Conservation (phyloP, 1,284 basidiomycete genomes). For the Irpex sp. region DNA sequence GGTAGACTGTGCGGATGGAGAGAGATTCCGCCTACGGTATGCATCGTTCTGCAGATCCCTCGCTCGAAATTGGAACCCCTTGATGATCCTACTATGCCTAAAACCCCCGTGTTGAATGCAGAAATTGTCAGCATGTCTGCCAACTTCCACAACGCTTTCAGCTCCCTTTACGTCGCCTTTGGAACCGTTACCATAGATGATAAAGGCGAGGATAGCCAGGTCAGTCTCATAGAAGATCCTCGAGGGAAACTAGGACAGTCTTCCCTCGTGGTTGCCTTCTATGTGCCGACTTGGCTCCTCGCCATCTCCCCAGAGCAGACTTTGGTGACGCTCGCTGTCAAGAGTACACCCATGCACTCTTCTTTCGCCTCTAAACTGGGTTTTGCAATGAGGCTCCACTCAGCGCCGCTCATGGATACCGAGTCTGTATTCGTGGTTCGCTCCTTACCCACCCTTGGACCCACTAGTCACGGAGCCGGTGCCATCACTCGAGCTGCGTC, state of each 20-base stretch:
- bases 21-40: conserved; percentile 4
- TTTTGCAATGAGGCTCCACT: conserved; percentile 1
- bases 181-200: conserved; percentile 2
- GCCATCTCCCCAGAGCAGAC: not conserved
- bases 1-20: conserved; percentile 8
- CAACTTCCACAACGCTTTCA: conserved; percentile 4
- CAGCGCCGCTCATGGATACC: conserved; percentile 3
- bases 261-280: conserved; percentile 5
- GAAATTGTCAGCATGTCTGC: not conserved
- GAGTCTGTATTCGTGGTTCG: conserved; percentile 1
- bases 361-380: not conserved
- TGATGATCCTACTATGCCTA: not conserved
- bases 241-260: conserved; percentile 1
- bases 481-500: too few species aligned
- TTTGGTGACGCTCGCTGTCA: not conserved
- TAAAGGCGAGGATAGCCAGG: not conserved
- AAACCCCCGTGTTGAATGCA: not conserved
- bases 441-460: not conserved
- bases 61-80: not conserved
- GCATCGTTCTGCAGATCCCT: conserved; percentile 5
- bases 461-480: not conserved
- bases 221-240: conserved; percentile 4
- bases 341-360: not conserved
- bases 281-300: conserved; percentile 9
- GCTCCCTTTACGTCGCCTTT: conserved; percentile 3